Conservation (phyloP, 2,329 filamentous ascomycete genomes). For the Hymenoscyphus salicellus region DNA sequence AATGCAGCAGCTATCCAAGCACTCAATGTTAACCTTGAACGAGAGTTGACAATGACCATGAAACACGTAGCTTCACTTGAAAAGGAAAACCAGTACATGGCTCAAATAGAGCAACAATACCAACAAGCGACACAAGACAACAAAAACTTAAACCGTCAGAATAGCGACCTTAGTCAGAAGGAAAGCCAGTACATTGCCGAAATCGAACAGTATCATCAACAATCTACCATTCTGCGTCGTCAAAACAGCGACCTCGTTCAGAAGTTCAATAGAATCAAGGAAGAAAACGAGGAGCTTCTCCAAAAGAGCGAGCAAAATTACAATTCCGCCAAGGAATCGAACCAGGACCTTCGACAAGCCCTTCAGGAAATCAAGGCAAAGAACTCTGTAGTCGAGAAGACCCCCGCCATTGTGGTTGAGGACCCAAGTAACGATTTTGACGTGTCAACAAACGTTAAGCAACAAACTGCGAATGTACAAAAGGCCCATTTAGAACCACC, state of each 20-base stretch:
- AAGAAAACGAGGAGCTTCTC: slow-evolving; percentile 1
- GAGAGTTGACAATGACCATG: background rate
- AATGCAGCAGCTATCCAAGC: background rate
- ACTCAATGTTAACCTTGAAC: background rate
- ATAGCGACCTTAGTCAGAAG: background rate
- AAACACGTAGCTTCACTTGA: background rate
- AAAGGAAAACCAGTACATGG: background rate
- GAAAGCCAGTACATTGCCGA: background rate
- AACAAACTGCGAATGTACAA: background rate
- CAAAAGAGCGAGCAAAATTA: background rate
- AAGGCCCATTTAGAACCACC: background rate
- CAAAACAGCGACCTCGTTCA: slow-evolving; percentile 1
- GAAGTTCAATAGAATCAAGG: background rate
- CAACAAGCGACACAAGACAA: slow-evolving; percentile 1
- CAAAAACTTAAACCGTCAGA: background rate
- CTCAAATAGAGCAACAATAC: background rate
- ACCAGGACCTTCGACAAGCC: background rate
- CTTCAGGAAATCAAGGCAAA: background rate
- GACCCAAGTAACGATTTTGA: background rate
- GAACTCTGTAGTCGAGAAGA: background rate
- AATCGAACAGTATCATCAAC: background rate
- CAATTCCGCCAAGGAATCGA: background rate
- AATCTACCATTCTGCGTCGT: background rate
- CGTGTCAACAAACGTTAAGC: background rate
- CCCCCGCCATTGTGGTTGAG: background rate